Evolutionary conservation across 116 monocot species (phyloP).

Genomic region (Trichopus zeylanicus): DNA sequence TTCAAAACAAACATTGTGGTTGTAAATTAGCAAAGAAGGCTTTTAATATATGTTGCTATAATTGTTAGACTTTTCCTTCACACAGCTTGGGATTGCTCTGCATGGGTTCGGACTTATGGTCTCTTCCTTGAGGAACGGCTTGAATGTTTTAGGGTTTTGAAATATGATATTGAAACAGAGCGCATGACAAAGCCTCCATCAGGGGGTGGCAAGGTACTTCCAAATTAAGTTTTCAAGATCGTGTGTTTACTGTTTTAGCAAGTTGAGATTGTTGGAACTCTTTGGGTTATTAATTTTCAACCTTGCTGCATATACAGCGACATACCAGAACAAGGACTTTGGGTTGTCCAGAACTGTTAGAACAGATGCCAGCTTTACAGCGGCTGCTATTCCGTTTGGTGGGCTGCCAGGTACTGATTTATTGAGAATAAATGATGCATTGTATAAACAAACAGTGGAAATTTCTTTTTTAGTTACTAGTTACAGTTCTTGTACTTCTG

Average conservation of each 20-base stretch:
- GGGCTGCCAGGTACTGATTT: conserved; percentile 61
- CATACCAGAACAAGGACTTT: conserved; percentile 74
- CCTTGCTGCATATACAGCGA: conserved; percentile 29
- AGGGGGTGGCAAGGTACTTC: conserved; percentile 57
- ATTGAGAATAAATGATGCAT: neutral
- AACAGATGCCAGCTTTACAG: conserved; percentile 91
- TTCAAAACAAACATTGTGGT: neutral
- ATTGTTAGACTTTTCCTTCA: neutral
- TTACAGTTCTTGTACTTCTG: neutral
- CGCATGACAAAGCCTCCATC: conserved; percentile 46
- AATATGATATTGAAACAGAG: conserved; percentile 93
- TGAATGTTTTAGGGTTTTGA: conserved; percentile 84
- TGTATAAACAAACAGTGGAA: conserved; percentile 2
- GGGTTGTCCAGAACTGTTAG: conserved; percentile 61
- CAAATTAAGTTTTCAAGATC: neutral
- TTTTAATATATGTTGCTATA: too few relatives aligned
- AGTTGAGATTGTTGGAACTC: neutral
- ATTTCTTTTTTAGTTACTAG: too few relatives aligned
- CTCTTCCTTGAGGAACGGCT: conserved; percentile 89
- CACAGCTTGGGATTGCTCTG: conserved; percentile 97
- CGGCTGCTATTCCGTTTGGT: conserved; percentile 88
- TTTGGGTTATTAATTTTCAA: neutral
- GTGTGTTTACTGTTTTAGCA: neutral
- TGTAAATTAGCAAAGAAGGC: too few relatives aligned
- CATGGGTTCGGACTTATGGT: conserved; percentile 94